A percentile compares a stretch with the other conserved stretches of the same genome.
These are phyloP conservation scores for Colletotrichum paranaense DNA, from an alignment of 2,329 filamentous ascomycete genomes.

Conservation along the genomic window DNA sequence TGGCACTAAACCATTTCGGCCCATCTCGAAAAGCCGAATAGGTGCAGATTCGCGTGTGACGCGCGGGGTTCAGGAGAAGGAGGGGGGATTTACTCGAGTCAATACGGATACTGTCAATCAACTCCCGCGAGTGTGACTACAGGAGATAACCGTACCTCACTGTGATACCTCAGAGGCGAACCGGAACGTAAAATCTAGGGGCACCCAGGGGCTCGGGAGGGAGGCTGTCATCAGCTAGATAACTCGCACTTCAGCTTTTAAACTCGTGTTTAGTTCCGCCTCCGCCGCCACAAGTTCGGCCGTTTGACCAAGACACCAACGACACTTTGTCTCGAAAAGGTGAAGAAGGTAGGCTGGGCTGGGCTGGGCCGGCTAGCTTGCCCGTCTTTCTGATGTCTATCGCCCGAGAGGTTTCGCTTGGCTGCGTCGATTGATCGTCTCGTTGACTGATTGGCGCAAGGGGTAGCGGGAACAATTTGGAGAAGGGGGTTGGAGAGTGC, in stretches of 20 bases:
- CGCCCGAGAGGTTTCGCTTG: too few relatives aligned
- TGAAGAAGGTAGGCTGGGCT: neutral
- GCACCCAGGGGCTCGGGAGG: neutral
- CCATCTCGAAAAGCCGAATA: neutral
- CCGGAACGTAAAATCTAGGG: neutral
- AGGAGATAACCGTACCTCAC: neutral
- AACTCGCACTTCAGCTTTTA: neutral
- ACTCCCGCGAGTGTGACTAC: neutral
- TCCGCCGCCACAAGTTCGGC: neutral
- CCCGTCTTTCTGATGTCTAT: too few relatives aligned
- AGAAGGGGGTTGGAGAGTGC: neutral
- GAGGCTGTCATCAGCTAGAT: neutral
- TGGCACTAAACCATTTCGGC: neutral
- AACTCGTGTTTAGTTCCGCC: neutral
- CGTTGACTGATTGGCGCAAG: neutral
- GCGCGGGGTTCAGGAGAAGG: neutral
- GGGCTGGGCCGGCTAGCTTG: too few relatives aligned
- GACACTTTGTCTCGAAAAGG: neutral
- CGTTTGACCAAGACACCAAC: neutral
- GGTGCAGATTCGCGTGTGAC: neutral
- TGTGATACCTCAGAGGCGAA: neutral
- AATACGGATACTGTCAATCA: neutral
- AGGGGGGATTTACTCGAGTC: neutral
- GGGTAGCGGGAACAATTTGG: conserved; percentile 6
- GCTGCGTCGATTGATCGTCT: neutral